Evolutionary conservation across 169 alveolate genomes (phyloP).

Genomic region (Prorocentrum cordatum): DNA sequence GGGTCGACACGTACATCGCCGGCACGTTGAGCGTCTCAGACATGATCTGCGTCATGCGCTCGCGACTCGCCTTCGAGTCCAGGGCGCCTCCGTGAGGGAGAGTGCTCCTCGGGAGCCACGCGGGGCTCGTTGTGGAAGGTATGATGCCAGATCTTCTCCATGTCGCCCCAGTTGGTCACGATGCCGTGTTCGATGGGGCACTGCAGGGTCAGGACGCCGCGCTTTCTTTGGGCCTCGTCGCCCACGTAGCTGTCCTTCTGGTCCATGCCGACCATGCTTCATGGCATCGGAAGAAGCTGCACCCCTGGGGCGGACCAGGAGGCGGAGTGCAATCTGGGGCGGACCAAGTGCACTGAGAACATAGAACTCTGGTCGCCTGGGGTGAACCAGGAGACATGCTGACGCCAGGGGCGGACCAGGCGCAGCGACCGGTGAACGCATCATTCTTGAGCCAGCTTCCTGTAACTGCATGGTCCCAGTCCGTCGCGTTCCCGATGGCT

Average conservation of each 20-base stretch:
- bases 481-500: too few species aligned
- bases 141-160: slow-evolving; percentile 94
- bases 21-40: slow-evolving; percentile 96
- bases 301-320: too few species aligned
- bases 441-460: too few species aligned
- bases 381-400: too few species aligned
- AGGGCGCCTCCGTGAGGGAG: slow-evolving; percentile 96
- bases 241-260: slow-evolving; percentile 95
- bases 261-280: slow-evolving; percentile 93
- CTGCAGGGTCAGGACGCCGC: slow-evolving; percentile 92
- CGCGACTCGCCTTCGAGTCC: slow-evolving; percentile 94
- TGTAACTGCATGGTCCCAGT: too few species aligned
- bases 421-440: too few species aligned
- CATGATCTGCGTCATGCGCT: slow-evolving; percentile 93
- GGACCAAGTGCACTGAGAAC: too few species aligned
- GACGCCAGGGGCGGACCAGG: too few species aligned
- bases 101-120: slow-evolving; percentile 93
- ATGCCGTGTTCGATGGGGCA: slow-evolving; percentile 98
- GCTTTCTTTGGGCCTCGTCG: slow-evolving; percentile 96
- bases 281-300: too few species aligned
- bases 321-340: too few species aligned
- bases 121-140: slow-evolving; percentile 93
- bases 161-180: slow-evolving; percentile 94
- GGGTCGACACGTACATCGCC: slow-evolving; percentile 90
- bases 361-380: too few species aligned